Base-by-base conservation (phyloP, 1,284 basidiomycete species). In the Naganishia albida region DNA sequence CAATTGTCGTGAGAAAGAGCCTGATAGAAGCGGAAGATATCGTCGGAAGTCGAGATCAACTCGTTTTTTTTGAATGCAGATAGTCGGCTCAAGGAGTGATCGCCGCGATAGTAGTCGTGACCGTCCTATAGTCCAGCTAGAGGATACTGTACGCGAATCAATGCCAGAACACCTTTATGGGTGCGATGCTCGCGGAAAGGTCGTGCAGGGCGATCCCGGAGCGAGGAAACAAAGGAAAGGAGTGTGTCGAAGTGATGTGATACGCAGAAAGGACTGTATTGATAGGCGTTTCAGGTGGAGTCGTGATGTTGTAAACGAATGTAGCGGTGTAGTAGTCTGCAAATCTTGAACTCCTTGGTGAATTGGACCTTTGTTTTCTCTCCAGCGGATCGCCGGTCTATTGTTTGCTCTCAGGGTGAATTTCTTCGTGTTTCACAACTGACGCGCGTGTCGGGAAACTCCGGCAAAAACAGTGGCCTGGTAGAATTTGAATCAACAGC, bases 61-160 rank as follows among this genome's bases (percentile, higher is more conserved):
- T 28, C 23, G 51, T 30, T 39, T 34, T 38, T 48, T 44, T 20
- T n/a, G 18, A 2, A 8, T 44, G 16, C 7, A 15, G 16, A 4
- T 4, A 16, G 42, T 10, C 25, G 48, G 48, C 48, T 50, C 46
- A 25, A 2, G n/a, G 46, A 25, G 46, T 7, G 25, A 13, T 25
- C n/a, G 46, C 23, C 20, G 20, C 7, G 46, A 48, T 44, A 20
- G 46, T 48, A 0, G 46, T 48, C 20, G 46, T n/a, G 30, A 42
- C 10, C 34, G 54, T 44, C 57, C 46, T 26, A 20, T 60, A 50
- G 57, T 60, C 57, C 57, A 60, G 57, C 57, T 26, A 60, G 46
- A 40, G 38, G 26, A 59, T 39, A 25, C n/a, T 38, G 51, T 39
- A 38, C 39, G 34, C 34, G 18, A 48, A 12, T 20, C 23, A 13